Base-by-base conservation (phyloP, 1,139 yeast genomes). In the Candida smagusa region DNA sequence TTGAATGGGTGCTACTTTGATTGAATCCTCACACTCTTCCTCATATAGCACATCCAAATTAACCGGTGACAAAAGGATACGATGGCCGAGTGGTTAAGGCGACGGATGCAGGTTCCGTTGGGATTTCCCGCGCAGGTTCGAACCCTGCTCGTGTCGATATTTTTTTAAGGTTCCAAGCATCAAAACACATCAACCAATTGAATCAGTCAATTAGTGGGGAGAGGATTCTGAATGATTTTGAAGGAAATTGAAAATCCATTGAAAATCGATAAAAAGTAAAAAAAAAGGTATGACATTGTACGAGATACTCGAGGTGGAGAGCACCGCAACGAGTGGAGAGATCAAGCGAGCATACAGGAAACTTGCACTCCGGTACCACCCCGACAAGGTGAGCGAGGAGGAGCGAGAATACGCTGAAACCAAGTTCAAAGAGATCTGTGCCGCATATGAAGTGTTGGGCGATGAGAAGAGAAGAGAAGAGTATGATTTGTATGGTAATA, bases 261-360 rank as follows among this genome's bases (percentile, higher is more conserved):
- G 22, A 22, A n/a, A 31, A 72, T 46, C 74, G n/a, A n/a, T n/a
- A n/a, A n/a, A n/a, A n/a, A n/a, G n/a, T n/a, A 16, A 16, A 16
- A 16, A 16, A 16, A 16, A 16, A 16, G 19, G 19, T 16, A 16
- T 11, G 16, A 9, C 29, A 27, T 27, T 77, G 40, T 87, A 86
- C 58, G 88, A 76, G 42, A 66, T 85, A 6, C 72, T 87, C 22
- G 94, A 87, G 30, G 77, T 87, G 7, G 74, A 74, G 7, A 58
- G 73, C 12, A 69, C 77, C 16, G 94, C 95, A 6, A 63, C 83
- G 2, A 59, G 74, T 28, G 61, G 66, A 5, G 95, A 86, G 45
- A 84, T 87, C 53, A 81, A 83, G 48, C 79, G 76, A 58, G 92
- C 95, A 1, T 87, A 84, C 61, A 72, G 89, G 46, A 80, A 77